A percentile compares a stretch with the other conserved stretches of the same genome.
phyloP scores from a whole-genome alignment of 176 grass and related monocot genomes.

The Aegilops bicornis region DNA sequence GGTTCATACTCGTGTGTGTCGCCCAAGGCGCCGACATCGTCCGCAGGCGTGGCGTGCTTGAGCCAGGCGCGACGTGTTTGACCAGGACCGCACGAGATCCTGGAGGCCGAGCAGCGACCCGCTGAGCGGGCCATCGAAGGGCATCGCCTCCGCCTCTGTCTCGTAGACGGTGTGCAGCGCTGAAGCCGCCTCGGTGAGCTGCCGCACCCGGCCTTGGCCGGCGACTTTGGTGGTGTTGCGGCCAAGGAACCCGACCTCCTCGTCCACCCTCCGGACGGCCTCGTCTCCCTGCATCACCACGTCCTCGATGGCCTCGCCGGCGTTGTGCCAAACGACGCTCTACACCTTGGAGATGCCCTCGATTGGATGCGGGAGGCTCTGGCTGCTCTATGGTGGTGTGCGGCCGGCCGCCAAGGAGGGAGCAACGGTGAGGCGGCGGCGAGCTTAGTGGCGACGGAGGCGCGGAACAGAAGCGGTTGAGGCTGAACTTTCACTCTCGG shows the following conservation, averaged over 20 bases:
- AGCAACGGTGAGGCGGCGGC: too few species aligned
- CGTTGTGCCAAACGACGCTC: not conserved
- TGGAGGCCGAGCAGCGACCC: slow-evolving; percentile 55
- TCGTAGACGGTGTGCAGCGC: slow-evolving; percentile 45
- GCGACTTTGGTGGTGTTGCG: slow-evolving; percentile 59
- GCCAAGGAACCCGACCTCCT: slow-evolving; percentile 56
- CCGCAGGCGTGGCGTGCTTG: not conserved
- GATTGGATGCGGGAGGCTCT: too few species aligned
- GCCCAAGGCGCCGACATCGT: not conserved
- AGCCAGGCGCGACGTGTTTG: not conserved
- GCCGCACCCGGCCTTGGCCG: slow-evolving; percentile 32
- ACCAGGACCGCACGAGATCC: slow-evolving; percentile 40
- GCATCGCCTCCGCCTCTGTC: slow-evolving; percentile 56
- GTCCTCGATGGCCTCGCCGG: slow-evolving; percentile 33
- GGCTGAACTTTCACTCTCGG: too few species aligned
- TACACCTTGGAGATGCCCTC: too few species aligned
- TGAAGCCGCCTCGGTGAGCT: not conserved
- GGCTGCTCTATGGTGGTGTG: too few species aligned
- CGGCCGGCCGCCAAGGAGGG: too few species aligned
- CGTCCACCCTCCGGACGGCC: slow-evolving; percentile 42
- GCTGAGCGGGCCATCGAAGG: slow-evolving; percentile 59
- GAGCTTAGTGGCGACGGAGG: too few species aligned
- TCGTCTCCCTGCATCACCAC: slow-evolving; percentile 37
- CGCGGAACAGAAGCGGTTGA: too few species aligned
- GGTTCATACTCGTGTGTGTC: not conserved